Conservation (phyloP, 176 grass and related monocot species). For the Aegilops longissima region DNA sequence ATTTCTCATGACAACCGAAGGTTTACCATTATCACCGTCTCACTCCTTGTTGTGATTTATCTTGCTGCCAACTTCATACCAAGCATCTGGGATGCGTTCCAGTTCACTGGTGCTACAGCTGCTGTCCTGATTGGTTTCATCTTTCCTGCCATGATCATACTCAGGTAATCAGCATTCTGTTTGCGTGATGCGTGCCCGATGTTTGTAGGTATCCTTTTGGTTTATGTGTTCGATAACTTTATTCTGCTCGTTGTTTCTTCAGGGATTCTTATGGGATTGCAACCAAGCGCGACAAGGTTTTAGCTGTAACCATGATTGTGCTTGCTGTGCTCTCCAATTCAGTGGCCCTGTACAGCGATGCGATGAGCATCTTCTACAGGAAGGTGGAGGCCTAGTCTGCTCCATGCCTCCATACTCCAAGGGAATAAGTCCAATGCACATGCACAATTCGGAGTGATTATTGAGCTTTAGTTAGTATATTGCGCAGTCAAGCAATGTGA, state of each 20-base stretch:
- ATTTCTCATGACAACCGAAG: slow-evolving; percentile 54
- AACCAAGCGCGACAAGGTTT: slow-evolving; percentile 63
- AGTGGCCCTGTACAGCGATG: slow-evolving; percentile 76
- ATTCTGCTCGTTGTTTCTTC: neutral
- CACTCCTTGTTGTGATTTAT: slow-evolving; percentile 63
- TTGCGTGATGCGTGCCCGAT: neutral
- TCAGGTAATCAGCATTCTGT: slow-evolving; percentile 47
- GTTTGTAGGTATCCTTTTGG: neutral
- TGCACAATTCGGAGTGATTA: neutral
- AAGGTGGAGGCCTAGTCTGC: slow-evolving; percentile 52
- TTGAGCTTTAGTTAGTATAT: slow-evolving; percentile 8
- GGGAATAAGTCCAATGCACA: slow-evolving; percentile 13
- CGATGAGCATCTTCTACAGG: slow-evolving; percentile 55
- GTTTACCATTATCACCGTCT: slow-evolving; percentile 54
- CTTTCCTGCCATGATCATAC: slow-evolving; percentile 74
- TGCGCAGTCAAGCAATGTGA: neutral
- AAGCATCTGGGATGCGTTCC: slow-evolving; percentile 93
- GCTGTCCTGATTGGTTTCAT: slow-evolving; percentile 83
- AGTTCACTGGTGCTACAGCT: slow-evolving; percentile 84
- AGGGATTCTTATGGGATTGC: slow-evolving; percentile 76
- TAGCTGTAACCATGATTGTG: slow-evolving; percentile 78
- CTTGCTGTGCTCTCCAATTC: slow-evolving; percentile 65
- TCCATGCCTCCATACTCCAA: neutral
- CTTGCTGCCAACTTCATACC: slow-evolving; percentile 74
- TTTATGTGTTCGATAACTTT: neutral